Conservation (phyloP, 2,329 filamentous ascomycete species). For the Bipolaris oryzae region DNA sequence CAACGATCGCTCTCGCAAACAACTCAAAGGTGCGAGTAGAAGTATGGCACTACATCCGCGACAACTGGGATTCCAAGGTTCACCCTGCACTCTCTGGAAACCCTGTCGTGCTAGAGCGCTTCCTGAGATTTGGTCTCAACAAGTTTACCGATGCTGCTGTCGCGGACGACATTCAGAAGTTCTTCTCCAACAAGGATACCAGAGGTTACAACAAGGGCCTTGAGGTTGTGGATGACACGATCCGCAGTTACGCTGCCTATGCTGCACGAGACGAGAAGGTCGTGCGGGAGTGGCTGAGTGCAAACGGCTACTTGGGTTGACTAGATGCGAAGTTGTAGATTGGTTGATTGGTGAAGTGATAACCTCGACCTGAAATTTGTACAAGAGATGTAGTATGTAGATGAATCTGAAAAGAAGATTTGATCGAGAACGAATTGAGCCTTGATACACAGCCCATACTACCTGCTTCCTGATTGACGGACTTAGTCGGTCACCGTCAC, state of each 20-base stretch:
- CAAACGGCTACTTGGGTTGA: conserved; percentile 60
- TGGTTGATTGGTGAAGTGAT: not conserved
- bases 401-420: not conserved
- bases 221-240: conserved; percentile 82
- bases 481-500: not conserved
- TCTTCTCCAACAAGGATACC: conserved; percentile 88
- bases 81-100: conserved; percentile 76
- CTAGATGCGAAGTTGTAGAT: not conserved
- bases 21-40: conserved; percentile 75
- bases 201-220: conserved; percentile 85
- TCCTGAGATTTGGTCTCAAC: conserved; percentile 76
- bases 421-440: too few species aligned
- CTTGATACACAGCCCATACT: not conserved
- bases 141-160: conserved; percentile 75
- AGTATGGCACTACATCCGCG: conserved; percentile 85
- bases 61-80: conserved; percentile 74
- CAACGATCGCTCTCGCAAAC: conserved; percentile 71
- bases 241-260: conserved; percentile 83
- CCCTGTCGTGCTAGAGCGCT: conserved; percentile 87
- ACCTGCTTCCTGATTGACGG: not conserved
- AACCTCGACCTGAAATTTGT: not conserved
- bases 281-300: conserved; percentile 79
- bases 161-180: conserved; percentile 77
- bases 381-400: not conserved
- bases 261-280: conserved; percentile 73